These are phyloP conservation scores for Vinca major DNA, from an alignment of 305 asterid genomes.

Conservation along the genomic window DNA sequence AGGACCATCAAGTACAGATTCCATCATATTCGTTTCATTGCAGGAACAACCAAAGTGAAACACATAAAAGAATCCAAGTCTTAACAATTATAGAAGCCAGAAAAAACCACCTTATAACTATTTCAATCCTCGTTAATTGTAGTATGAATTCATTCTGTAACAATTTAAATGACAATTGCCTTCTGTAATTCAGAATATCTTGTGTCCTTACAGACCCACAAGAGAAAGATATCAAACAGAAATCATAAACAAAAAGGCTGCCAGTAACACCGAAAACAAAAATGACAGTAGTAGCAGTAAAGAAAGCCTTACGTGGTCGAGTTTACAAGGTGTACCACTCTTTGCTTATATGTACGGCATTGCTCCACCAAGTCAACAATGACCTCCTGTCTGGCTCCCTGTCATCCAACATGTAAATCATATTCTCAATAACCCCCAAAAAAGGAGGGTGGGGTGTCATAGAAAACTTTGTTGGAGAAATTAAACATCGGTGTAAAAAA, in stretches of 20 bases:
- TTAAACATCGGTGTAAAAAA: background rate
- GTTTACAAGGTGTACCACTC: conserved; percentile 97
- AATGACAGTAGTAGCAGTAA: conserved; percentile 13
- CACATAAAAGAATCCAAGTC: background rate
- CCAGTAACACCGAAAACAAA: conserved; percentile 12
- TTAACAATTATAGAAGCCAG: background rate
- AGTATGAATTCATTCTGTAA: background rate
- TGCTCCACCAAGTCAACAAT: conserved; percentile 96
- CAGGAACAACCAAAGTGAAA: background rate
- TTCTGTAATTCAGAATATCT: background rate
- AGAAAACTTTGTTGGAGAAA: background rate
- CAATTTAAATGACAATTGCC: background rate
- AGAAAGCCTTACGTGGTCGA: conserved; percentile 84
- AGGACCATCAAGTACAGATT: background rate
- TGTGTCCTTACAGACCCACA: background rate
- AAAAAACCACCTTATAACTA: background rate
- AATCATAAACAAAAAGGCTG: background rate
- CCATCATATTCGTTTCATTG: background rate
- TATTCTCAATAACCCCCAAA: conserved; percentile 8
- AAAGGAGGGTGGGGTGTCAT: background rate
- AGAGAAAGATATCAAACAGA: conserved; percentile 2
- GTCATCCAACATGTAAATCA: conserved; percentile 20
- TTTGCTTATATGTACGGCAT: conserved; percentile 88
- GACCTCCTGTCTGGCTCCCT: conserved; percentile 94
- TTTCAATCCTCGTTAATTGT: background rate